Base-by-base conservation (phyloP, 208 protist species). In the Novymonas esmeraldas region DNA sequence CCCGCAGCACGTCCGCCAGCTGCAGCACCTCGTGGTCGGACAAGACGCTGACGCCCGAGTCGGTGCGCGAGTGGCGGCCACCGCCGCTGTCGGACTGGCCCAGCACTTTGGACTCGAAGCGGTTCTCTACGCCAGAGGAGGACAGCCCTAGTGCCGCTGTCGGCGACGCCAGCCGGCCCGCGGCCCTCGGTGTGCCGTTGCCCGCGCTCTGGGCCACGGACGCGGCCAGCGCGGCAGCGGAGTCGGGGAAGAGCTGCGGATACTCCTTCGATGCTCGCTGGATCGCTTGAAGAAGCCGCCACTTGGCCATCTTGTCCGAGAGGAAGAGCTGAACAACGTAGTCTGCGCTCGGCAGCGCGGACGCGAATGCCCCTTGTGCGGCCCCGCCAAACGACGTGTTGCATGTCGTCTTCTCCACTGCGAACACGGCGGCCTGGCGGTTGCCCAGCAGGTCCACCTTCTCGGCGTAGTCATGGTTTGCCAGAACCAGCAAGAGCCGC, bases 21-120 rank as follows among this genome's bases (percentile, higher is more conserved):
- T 87, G 76, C 56, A 81, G 74, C 51, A 89, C 76, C 54, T 85
- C 83, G 73, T 89, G 80, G 34, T 81, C 51, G 28, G 76, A 80
- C 20, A 90, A 61, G 41, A 85, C 71, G 45, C 61, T 85, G 16
- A 64, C 62, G 41, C 51, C 48, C 0, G 70, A 82, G 22, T 49
- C 28, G 6, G 42, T 38, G 16, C 57, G 57, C 22, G 42, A 39
- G 42, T 59, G 54, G 63, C 36, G 50, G 56, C 20, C 51, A 45
- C 34, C 31, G 38, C 18, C 14, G 9, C 14, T 48, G 36, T n/a
- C 41, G n/a, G 44, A 31, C 16, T 24, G 42, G 14, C 39, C 39
- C 5, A 73, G 42, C 18, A 73, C 58, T 39, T 73, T 65, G 9
- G 66, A 60, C 58, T 58, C 58, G 38, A 73, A 67, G 29, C 20